Conservation (phyloP, 495 filamentous ascomycete genomes). For the Pseudevernia furfuracea region DNA sequence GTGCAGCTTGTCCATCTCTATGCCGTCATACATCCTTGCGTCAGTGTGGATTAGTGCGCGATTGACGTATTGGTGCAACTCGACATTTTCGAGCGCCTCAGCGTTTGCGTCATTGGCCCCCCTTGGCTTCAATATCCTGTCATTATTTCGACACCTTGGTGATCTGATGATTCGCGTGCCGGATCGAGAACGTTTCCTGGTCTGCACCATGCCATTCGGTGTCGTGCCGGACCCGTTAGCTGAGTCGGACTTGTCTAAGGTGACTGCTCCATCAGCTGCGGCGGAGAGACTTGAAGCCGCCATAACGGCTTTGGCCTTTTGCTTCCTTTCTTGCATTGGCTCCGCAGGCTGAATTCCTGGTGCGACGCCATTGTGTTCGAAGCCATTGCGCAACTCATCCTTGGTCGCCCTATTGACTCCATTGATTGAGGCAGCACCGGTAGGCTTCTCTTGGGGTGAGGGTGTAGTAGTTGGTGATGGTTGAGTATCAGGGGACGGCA, state of each 20-base stretch:
- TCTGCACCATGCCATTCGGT: conserved; percentile 23
- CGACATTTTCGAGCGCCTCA: conserved; percentile 41
- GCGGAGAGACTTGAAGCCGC: conserved; percentile 41
- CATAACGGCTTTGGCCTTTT: conserved; percentile 51
- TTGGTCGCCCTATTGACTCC: conserved; percentile 11
- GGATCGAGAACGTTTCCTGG: conserved; percentile 54
- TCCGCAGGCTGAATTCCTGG: conserved; percentile 29
- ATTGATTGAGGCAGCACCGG: conserved; percentile 2
- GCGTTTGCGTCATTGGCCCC: conserved; percentile 18
- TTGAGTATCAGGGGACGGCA: conserved; percentile 21
- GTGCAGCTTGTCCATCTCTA: conserved; percentile 28
- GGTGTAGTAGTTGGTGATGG: conserved; percentile 9
- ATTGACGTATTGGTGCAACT: conserved; percentile 68
- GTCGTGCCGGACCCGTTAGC: not conserved
- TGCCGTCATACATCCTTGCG: conserved; percentile 43
- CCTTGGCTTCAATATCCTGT: conserved; percentile 18
- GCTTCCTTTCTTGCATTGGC: conserved; percentile 48
- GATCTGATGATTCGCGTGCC: conserved; percentile 42
- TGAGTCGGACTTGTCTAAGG: not conserved
- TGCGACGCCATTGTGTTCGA: conserved; percentile 14
- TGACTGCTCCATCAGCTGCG: conserved; percentile 20
- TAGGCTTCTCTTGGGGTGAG: conserved; percentile 9
- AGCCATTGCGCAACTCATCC: conserved; percentile 14
- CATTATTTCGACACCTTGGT: conserved; percentile 26
- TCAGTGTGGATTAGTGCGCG: conserved; percentile 67